Conservation (phyloP, 768 basidiomycete genomes). For the Russula dissimulans region DNA sequence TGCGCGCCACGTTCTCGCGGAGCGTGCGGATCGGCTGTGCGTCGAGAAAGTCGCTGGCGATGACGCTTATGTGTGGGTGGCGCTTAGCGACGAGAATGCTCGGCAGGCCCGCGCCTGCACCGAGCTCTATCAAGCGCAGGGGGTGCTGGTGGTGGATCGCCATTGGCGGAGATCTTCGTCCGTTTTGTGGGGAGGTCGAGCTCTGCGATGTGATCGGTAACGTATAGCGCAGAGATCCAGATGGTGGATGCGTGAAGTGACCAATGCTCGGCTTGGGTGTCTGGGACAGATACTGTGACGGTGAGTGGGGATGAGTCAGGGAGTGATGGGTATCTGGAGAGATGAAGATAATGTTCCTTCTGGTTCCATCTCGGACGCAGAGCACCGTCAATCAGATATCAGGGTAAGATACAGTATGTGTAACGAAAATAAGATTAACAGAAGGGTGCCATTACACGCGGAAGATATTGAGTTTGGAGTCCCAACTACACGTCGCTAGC, state of each 20-base stretch:
- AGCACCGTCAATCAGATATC: no score
- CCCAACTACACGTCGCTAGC: conserved; percentile 89
- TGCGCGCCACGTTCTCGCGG: conserved; percentile 44
- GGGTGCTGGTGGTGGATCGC: neutral
- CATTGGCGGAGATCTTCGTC: neutral
- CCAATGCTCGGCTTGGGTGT: conserved; percentile 64
- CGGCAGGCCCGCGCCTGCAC: conserved; percentile 67
- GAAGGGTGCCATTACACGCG: conserved; percentile 31
- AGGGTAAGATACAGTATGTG: neutral
- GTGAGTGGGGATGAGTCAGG: conserved; percentile 3
- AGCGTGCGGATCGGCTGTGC: conserved; percentile 48
- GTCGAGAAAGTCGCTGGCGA: conserved; percentile 67
- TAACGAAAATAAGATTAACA: neutral
- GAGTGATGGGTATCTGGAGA: conserved; percentile 32
- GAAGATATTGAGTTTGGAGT: conserved; percentile 73
- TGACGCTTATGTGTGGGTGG: conserved; percentile 34
- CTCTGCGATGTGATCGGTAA: conserved; percentile 54
- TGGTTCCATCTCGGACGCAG: conserved; percentile 27
- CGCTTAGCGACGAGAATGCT: conserved; percentile 55
- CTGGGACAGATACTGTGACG: conserved; percentile 49
- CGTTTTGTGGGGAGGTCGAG: conserved; percentile 27
- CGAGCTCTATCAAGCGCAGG: conserved; percentile 52
- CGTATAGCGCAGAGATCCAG: conserved; percentile 59
- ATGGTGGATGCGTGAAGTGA: conserved; percentile 68
- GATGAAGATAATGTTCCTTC: conserved; percentile 65